A percentile compares a stretch with the other conserved stretches of the same genome.
Conservation (phyloP, 1,139 yeast genomes). For the Pichia sp. region DNA sequence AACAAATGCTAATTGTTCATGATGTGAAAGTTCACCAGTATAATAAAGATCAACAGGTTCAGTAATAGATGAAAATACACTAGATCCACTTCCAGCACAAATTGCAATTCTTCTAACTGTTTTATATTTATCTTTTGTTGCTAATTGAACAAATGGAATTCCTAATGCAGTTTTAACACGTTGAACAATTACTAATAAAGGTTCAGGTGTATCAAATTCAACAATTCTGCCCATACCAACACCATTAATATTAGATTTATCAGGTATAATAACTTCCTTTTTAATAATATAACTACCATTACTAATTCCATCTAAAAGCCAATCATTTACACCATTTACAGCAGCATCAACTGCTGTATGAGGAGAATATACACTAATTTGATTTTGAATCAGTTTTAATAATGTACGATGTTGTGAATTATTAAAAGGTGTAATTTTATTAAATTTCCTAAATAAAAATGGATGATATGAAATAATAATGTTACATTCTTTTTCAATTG, state of each 20-base stretch:
- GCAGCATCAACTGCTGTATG: slow-evolving; percentile 97
- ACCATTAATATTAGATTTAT: slow-evolving; percentile 28
- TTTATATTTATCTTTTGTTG: slow-evolving; percentile 30
- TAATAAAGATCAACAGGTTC: slow-evolving; percentile 66
- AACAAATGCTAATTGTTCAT: slow-evolving; percentile 66
- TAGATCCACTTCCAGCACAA: slow-evolving; percentile 94
- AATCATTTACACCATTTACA: slow-evolving; percentile 85
- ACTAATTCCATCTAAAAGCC: slow-evolving; percentile 64
- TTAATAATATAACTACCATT: slow-evolving; percentile 11
- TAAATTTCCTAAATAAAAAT: slow-evolving; percentile 84
- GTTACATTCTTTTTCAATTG: slow-evolving; percentile 45
- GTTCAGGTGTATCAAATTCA: slow-evolving; percentile 38
- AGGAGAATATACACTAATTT: slow-evolving; percentile 86
- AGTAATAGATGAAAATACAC: slow-evolving; percentile 50
- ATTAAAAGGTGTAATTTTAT: slow-evolving; percentile 55
- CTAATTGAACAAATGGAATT: slow-evolving; percentile 59
- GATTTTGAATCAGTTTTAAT: slow-evolving; percentile 62
- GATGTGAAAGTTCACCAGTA: slow-evolving; percentile 94
- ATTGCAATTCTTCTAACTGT: slow-evolving; percentile 58
- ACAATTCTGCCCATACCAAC: slow-evolving; percentile 86
- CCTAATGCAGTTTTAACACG: slow-evolving; percentile 51
- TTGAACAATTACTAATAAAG: slow-evolving; percentile 41
- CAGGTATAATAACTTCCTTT: slow-evolving; percentile 34
- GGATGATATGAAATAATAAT: slow-evolving; percentile 90
- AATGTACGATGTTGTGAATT: slow-evolving; percentile 74